Base-by-base conservation (phyloP, 2,329 filamentous ascomycete species). In the Alternaria consortialis region DNA sequence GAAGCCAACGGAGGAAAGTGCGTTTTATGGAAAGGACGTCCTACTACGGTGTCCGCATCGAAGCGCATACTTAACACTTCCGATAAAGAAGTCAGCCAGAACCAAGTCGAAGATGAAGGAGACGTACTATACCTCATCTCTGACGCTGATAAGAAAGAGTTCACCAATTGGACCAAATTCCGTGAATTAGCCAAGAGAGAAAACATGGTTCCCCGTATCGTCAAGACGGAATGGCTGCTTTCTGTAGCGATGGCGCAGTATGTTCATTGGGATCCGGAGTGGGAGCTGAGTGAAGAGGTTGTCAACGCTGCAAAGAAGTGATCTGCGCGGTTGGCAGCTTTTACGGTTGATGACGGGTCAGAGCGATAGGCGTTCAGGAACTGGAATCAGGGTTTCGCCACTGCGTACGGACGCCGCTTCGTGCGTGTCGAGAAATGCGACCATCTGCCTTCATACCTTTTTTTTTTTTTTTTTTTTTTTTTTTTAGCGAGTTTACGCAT, bases 201-300 rank as follows among this genome's bases (percentile, higher is more conserved):
- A 44, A 90, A 92, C 74, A 93, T 94, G 86, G 86, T 89, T 67
- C 90, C 94, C 3, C 85, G 91, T 54, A 89, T 99, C 40, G 93
- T 97, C 25, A 87, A 86, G 47, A 87, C 91, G 3, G 94, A 99
- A 75, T 99, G 95, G 95, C 78, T 99, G 70, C 82, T 99, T 58
- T 90, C 94, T 73, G 89, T 93, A 61, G 92, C 93, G 5, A 94
- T 99, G 91, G 88, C 87, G 71, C 95, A 99, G 80, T 85, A 93
- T 78, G 82, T 95, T 47, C 75, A 78, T 64, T 79, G 72, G 70
- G 66, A 76, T 39, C 51, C 63, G 3, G 62, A 74, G 29, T 79
- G 75, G 75, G 75, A 77, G 64, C 57, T 79, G 27, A 72, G 56
- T 25, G 75, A 79, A 60, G 74, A 77, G 29, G 58, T 62, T 58